phyloP scores from a whole-genome alignment of 1,284 basidiomycete species.

The Apiotrichum gracile region DNA sequence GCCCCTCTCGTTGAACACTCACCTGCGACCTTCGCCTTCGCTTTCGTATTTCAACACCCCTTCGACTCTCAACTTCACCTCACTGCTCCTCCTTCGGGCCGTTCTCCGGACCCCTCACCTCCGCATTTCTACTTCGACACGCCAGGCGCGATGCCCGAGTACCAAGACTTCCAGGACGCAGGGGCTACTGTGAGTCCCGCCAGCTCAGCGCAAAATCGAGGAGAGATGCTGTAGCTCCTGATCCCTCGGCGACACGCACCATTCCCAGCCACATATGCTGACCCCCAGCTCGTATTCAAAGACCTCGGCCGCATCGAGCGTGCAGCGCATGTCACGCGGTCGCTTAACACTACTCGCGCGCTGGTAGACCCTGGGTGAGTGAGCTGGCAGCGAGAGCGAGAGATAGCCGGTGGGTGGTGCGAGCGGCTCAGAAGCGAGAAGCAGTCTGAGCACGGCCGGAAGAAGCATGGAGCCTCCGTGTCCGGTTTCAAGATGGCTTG shows the following conservation, averaged over 20 bases:
- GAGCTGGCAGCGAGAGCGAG: too few species aligned
- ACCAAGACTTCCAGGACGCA: neutral
- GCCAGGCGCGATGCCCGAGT: neutral
- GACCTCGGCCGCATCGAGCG: neutral
- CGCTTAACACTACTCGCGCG: constrained; percentile 12
- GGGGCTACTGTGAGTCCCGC: neutral
- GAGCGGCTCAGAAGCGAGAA: too few species aligned
- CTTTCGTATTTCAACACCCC: neutral
- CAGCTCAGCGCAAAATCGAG: neutral
- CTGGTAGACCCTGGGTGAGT: constrained; percentile 11
- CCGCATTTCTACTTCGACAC: neutral
- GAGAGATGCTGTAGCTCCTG: neutral
- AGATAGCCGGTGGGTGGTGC: too few species aligned
- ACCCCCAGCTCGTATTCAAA: neutral
- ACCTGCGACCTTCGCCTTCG: neutral
- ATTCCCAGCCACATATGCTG: neutral
- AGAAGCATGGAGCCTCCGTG: too few species aligned
- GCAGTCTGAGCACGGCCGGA: too few species aligned
- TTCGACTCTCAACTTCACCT: neutral
- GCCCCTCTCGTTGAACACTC: too few species aligned
- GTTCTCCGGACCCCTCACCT: neutral
- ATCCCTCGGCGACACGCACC: neutral
- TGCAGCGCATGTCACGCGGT: neutral
- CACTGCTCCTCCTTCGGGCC: neutral
- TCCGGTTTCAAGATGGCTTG: too few species aligned